Base-by-base conservation (phyloP, 2,329 filamentous ascomycete species). In the Talaromyces funiculosus region DNA sequence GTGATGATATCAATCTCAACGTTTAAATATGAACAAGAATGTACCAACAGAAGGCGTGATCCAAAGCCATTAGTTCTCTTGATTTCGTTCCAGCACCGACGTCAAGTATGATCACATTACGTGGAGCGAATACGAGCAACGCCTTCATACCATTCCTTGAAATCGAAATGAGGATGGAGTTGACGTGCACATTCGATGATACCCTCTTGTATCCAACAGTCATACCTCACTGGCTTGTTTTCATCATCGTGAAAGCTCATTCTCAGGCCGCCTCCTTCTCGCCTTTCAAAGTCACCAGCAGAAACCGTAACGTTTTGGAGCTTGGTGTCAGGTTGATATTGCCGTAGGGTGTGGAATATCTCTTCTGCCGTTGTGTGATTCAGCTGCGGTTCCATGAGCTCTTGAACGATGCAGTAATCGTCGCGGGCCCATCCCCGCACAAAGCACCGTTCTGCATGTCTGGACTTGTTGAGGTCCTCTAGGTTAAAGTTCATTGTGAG, bases 301-400 rank as follows among this genome's bases (percentile, higher is more conserved):
- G 31, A 53, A 53, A 53, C 9, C 12, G 49, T 53, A 53, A 53
- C 29, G 26, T 53, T 35, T 35, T 6, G 49, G 33, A 53, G 49
- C 10, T 53, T 53, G 49, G 49, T 53, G 29, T 18, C 49, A 53
- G 49, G 4, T 37, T 53, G 49, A 53, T 53, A 53, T 53, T 53
- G 49, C 29, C 49, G 49, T 53, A 53, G 35, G 49, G 49, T 35
- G 29, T 53, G 49, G 49, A 53, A 53, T 35, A 53, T 53, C 49
- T 53, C 29, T 2, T n/a, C n/a, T 35, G 49, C 49, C 20, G 49
- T 53, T 18, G 49, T 53, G 16, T 53, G n/a, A 53, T 53, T 53
- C 6, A 53, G 29, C 29, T 53, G 49, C 18, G 49, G 49, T 53
- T 53, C 49, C 49, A 53, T 53, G 33, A 53, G 49, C 49, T 22